Evolutionary conservation across 176 grass and related monocot species (phyloP).

Genomic region (Oryza coarctata): DNA sequence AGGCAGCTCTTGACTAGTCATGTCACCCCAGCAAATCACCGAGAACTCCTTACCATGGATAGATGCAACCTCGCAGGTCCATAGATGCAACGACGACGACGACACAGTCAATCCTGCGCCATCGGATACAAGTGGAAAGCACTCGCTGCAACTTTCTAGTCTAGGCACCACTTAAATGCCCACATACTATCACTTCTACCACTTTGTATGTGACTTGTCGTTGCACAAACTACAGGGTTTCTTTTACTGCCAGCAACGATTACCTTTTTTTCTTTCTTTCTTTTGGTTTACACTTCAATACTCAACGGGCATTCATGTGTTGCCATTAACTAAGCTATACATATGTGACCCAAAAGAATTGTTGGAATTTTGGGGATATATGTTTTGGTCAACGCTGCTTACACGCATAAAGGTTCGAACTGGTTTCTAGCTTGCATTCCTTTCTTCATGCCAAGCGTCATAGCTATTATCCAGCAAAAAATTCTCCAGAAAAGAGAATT

Average conservation of each 20-base stretch:
- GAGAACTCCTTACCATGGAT: neutral
- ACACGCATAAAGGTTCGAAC: neutral
- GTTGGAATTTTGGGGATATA: neutral
- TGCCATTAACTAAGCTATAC: neutral
- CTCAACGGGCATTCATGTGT: neutral
- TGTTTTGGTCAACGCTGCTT: neutral
- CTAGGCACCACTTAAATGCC: slow-evolving; percentile 31
- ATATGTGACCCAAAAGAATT: neutral
- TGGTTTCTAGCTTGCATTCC: neutral
- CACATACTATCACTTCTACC: neutral
- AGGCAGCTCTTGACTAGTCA: neutral
- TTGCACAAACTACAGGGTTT: slow-evolving; percentile 34
- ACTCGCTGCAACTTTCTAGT: slow-evolving; percentile 40
- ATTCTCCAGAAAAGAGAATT: too few relatives aligned
- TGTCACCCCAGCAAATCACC: neutral
- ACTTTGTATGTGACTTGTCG: slow-evolving; percentile 29
- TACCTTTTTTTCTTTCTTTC: neutral
- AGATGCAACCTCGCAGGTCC: neutral
- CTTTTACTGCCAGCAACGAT: neutral
- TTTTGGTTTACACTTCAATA: neutral
- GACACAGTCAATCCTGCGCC: slow-evolving; percentile 31
- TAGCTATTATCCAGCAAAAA: too few relatives aligned
- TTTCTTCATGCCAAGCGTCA: neutral
- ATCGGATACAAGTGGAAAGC: slow-evolving; percentile 13
- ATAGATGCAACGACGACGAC: neutral